Conservation (phyloP, 306 rosid species). For the Prunus mira region DNA sequence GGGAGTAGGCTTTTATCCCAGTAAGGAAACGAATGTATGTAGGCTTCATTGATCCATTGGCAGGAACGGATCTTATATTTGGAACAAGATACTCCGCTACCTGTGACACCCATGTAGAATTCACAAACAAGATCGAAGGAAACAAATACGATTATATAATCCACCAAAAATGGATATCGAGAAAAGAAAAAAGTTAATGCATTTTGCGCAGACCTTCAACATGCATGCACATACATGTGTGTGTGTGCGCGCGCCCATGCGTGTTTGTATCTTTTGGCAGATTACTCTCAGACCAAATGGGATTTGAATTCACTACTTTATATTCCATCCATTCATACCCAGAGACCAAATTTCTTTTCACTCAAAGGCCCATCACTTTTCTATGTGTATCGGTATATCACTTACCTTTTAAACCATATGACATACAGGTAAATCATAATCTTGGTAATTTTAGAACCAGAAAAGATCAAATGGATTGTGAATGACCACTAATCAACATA, state of each 20-base stretch:
- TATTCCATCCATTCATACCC: background rate
- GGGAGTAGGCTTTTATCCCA: constrained; percentile 87
- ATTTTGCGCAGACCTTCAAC: background rate
- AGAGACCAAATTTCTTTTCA: background rate
- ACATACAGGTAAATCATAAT: background rate
- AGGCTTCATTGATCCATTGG: constrained; percentile 70
- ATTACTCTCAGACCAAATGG: background rate
- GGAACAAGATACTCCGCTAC: constrained; percentile 89
- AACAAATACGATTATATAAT: background rate
- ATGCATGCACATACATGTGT: background rate
- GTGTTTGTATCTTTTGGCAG: background rate
- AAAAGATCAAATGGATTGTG: background rate
- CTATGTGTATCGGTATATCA: background rate
- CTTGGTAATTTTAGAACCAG: background rate
- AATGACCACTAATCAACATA: background rate
- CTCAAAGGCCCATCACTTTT: background rate
- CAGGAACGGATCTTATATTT: constrained; percentile 61
- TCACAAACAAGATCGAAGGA: constrained; percentile 4
- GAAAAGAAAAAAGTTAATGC: background rate
- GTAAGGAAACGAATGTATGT: constrained; percentile 88
- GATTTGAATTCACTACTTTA: background rate
- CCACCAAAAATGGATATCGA: background rate
- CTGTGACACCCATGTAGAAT: constrained; percentile 39
- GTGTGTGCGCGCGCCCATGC: background rate
- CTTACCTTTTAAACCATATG: background rate